phyloP scores from a whole-genome alignment of 768 basidiomycete genomes.

The Leucosporidium creatinivorum region DNA sequence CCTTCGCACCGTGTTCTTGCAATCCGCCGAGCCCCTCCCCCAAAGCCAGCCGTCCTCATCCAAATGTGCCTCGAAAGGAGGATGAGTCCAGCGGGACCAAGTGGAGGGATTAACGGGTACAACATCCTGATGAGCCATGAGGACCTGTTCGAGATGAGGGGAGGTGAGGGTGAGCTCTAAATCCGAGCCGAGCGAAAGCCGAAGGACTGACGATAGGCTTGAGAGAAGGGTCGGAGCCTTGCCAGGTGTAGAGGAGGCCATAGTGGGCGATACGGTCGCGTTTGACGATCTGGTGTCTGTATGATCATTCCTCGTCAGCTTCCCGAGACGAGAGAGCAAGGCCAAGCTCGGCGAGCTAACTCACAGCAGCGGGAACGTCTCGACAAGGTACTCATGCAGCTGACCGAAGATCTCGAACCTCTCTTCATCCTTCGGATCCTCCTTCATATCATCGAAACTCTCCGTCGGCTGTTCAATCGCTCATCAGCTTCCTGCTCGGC shows the following conservation, averaged over 20 bases:
- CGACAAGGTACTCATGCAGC: slow-evolving; percentile 45
- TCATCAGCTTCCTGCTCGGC: background rate
- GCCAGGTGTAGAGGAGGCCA: slow-evolving; percentile 67
- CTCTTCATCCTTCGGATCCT: slow-evolving; percentile 7
- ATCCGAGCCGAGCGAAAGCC: too few relatives aligned
- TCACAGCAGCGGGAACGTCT: slow-evolving; percentile 59
- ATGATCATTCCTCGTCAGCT: too few relatives aligned
- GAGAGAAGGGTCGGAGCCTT: slow-evolving; percentile 54
- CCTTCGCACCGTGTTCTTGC: slow-evolving; percentile 16
- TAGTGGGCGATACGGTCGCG: slow-evolving; percentile 69
- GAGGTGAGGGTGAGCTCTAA: background rate
- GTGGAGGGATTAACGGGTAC: slow-evolving; percentile 24
- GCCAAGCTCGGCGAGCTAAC: slow-evolving; percentile 24
- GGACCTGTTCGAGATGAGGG: background rate
- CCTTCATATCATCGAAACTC: slow-evolving; percentile 28
- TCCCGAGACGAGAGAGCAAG: too few relatives aligned
- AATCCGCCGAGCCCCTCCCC: slow-evolving; percentile 26
- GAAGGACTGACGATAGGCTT: slow-evolving; percentile 54
- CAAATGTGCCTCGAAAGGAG: slow-evolving; percentile 17
- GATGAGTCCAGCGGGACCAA: slow-evolving; percentile 19
- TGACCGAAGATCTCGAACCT: slow-evolving; percentile 26
- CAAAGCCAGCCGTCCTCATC: slow-evolving; percentile 32
- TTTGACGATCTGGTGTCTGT: slow-evolving; percentile 53
- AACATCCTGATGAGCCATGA: slow-evolving; percentile 32
- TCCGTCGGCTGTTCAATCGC: slow-evolving; percentile 17